phyloP scores from a whole-genome alignment of 2,329 filamentous ascomycete species.

The Colletotrichum tamarilloi region DNA sequence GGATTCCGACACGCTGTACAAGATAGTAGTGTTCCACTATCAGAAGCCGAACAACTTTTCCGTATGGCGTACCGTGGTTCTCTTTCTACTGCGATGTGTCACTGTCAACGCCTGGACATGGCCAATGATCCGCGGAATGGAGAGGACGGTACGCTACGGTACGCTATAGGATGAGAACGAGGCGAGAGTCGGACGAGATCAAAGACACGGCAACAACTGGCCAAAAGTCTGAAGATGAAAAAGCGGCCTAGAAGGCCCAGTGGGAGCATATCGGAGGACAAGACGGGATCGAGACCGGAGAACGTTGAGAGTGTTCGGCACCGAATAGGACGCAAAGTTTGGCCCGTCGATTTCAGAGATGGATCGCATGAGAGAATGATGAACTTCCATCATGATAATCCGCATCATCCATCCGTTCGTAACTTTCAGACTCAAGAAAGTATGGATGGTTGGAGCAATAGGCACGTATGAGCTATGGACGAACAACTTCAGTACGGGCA shows the following conservation, averaged over 20 bases:
- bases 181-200: constrained; percentile 1
- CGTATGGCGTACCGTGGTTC: constrained; percentile 21
- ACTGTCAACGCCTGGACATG: constrained; percentile 11
- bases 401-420: not conserved
- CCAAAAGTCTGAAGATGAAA: not conserved
- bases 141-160: not conserved
- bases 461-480: not conserved
- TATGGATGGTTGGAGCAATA: not conserved
- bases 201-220: not conserved
- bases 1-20: constrained; percentile 23
- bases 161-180: not conserved
- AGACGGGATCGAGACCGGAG: constrained; percentile 5
- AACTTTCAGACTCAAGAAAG: not conserved
- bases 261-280: not conserved
- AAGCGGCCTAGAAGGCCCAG: not conserved
- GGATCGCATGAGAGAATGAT: not conserved
- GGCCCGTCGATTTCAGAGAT: not conserved
- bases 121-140: not conserved
- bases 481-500: not conserved
- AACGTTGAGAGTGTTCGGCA: not conserved
- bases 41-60: constrained; percentile 4
- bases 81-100: not conserved
- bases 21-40: not conserved
- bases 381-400: not conserved
- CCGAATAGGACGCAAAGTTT: not conserved